These are phyloP conservation scores for Pistacia integerrima DNA, from an alignment of 345 rosid species.

Conservation along the genomic window DNA sequence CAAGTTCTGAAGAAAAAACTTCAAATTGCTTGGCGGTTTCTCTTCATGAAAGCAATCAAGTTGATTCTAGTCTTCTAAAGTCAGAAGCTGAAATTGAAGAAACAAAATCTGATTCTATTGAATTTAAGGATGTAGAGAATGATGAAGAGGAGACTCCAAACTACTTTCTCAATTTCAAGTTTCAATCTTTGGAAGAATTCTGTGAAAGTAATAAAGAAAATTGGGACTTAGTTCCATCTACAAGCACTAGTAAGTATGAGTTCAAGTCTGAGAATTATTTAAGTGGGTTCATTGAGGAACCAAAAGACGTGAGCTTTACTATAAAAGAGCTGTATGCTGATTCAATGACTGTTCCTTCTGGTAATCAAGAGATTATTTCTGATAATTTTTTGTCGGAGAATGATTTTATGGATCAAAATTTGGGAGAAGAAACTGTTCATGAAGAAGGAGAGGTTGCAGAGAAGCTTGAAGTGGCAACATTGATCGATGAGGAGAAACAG, in stretches of 20 bases:
- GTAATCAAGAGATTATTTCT: conserved; percentile 4
- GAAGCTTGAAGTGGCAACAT: conserved; percentile 19
- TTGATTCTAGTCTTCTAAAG: conserved; percentile 13
- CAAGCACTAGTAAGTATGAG: conserved; percentile 44
- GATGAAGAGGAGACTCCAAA: conserved; percentile 45
- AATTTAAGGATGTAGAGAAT: conserved; percentile 17
- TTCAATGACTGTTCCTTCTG: conserved; percentile 18
- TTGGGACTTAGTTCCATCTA: conserved; percentile 25
- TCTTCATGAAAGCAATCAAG: neutral
- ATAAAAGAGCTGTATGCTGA: conserved; percentile 37
- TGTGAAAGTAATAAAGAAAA: conserved; percentile 26
- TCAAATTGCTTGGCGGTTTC: conserved; percentile 16
- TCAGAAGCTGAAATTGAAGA: conserved; percentile 25
- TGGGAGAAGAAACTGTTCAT: conserved; percentile 11
- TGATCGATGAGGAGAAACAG: conserved; percentile 15
- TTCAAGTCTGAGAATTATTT: conserved; percentile 33
- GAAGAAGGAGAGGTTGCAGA: conserved; percentile 23
- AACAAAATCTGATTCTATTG: conserved; percentile 14
- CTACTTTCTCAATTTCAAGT: conserved; percentile 67
- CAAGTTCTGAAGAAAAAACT: conserved; percentile 26
- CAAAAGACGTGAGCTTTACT: conserved; percentile 41
- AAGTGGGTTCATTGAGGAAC: conserved; percentile 42
- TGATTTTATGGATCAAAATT: conserved; percentile 9
- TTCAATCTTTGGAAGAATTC: conserved; percentile 53
- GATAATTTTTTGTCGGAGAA: conserved; percentile 6